A percentile compares a stretch with the other conserved stretches of the same genome.
Evolutionary conservation across 192 early-diverging fungal species (phyloP).

Genomic region (Linnemannia schmuckeri): DNA sequence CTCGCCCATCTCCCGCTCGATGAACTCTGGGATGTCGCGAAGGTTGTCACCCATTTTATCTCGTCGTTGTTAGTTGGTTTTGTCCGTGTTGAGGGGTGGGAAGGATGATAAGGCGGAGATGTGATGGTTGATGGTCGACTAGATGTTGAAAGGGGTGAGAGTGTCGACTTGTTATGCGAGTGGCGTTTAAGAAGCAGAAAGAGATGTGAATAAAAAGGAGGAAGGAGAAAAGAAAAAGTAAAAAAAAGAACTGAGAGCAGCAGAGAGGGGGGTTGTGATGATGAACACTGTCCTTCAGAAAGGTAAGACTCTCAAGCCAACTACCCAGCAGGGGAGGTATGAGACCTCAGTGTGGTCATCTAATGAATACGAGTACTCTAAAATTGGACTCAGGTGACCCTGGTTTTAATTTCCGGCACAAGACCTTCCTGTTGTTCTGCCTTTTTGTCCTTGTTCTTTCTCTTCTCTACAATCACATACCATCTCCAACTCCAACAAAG

Average conservation of each 20-base stretch:
- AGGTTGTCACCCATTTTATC: conserved; percentile 67
- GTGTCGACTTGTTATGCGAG: too few species aligned
- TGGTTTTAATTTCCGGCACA: too few species aligned
- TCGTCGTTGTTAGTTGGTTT: background rate
- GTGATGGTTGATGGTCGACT: too few species aligned
- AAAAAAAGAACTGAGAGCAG: background rate
- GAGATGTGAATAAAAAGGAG: background rate
- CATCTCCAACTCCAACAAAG: background rate
- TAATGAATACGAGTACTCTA: too few species aligned
- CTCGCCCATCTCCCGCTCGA: conserved; percentile 94
- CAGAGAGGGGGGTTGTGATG: conserved; percentile 1
- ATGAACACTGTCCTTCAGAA: background rate
- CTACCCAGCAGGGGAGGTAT: background rate
- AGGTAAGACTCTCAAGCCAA: background rate
- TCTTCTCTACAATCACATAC: background rate
- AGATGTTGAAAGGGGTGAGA: too few species aligned
- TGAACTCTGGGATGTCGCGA: conserved; percentile 95
- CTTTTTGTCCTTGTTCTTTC: background rate
- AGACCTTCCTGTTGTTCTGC: background rate
- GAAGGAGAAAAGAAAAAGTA: background rate
- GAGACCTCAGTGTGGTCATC: too few species aligned
- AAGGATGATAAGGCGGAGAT: background rate
- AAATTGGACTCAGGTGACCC: too few species aligned
- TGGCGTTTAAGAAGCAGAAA: background rate
- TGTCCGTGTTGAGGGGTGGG: background rate